phyloP scores from a whole-genome alignment of 2,329 filamentous ascomycete genomes.

The Calonectria pauciramosa region DNA sequence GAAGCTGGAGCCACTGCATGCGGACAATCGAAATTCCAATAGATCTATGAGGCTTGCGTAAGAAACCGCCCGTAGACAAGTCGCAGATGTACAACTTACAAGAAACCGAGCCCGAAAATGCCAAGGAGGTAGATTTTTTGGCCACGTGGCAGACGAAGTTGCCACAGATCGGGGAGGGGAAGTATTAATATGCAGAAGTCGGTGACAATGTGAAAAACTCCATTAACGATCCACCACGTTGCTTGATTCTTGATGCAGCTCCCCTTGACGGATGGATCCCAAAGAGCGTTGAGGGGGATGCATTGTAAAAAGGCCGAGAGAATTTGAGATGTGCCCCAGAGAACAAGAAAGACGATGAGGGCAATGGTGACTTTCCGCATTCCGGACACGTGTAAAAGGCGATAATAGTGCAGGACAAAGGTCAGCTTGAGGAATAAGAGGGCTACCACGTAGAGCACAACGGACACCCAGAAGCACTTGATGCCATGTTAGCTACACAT shows the following conservation, averaged over 20 bases:
- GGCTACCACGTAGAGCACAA: slow-evolving; percentile 23
- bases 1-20: slow-evolving; percentile 23
- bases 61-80: not conserved
- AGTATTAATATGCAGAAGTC: slow-evolving; percentile 33
- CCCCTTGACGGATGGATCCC: slow-evolving; percentile 17
- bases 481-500: not conserved
- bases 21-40: slow-evolving; percentile 28
- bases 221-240: slow-evolving; percentile 7
- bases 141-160: slow-evolving; percentile 16
- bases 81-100: slow-evolving; percentile 8
- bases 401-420: slow-evolving; percentile 36
- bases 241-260: slow-evolving; percentile 5
- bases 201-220: slow-evolving; percentile 29
- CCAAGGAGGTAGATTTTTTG: slow-evolving; percentile 31
- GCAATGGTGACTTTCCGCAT: slow-evolving; percentile 20
- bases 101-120: slow-evolving; percentile 28
- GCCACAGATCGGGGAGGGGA: slow-evolving; percentile 32
- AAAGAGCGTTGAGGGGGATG: slow-evolving; percentile 20
- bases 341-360: not conserved
- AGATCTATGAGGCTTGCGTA: not conserved
- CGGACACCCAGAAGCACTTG: slow-evolving; percentile 30
- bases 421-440: slow-evolving; percentile 30
- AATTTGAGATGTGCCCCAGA: slow-evolving; percentile 23
- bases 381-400: slow-evolving; percentile 25
- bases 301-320: slow-evolving; percentile 27